A percentile compares a stretch with the other conserved stretches of the same genome.
Evolutionary conservation across 2,329 filamentous ascomycete genomes (phyloP).

Genomic region (Westerdykella sp.): DNA sequence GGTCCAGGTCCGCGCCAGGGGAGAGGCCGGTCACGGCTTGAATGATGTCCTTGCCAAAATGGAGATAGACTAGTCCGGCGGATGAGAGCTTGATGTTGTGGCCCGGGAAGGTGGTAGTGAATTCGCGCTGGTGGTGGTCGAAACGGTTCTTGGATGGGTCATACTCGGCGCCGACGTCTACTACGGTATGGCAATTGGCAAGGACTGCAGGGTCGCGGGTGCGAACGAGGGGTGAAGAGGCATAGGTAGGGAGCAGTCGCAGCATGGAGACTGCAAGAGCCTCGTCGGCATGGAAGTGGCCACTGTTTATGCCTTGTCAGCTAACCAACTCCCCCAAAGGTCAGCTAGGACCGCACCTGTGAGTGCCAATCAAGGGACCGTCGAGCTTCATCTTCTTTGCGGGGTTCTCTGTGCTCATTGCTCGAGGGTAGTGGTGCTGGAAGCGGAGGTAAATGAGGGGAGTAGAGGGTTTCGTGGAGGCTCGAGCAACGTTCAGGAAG

Average conservation of each 20-base stretch:
- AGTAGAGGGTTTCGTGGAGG: background rate
- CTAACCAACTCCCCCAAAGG: slow-evolving; percentile 1
- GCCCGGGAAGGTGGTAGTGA: slow-evolving; percentile 76
- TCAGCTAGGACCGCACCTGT: slow-evolving; percentile 55
- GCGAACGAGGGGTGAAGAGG: slow-evolving; percentile 66
- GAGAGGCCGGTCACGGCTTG: slow-evolving; percentile 56
- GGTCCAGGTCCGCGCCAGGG: slow-evolving; percentile 59
- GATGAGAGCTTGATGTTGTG: slow-evolving; percentile 85
- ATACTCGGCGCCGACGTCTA: slow-evolving; percentile 96
- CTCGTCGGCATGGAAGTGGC: slow-evolving; percentile 98
- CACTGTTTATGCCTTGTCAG: slow-evolving; percentile 41
- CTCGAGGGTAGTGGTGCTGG: slow-evolving; percentile 4
- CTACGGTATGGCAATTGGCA: slow-evolving; percentile 82
- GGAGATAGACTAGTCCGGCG: slow-evolving; percentile 89
- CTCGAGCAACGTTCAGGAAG: background rate
- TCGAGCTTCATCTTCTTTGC: slow-evolving; percentile 81
- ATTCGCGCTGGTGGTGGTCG: slow-evolving; percentile 96
- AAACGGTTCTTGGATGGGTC: slow-evolving; percentile 70
- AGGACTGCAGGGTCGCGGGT: slow-evolving; percentile 79
- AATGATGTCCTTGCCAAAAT: slow-evolving; percentile 84
- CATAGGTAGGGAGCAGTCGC: slow-evolving; percentile 77
- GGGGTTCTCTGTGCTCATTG: slow-evolving; percentile 34
- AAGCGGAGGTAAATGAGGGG: background rate
- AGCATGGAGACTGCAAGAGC: slow-evolving; percentile 95
- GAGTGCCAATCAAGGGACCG: slow-evolving; percentile 71